Evolutionary conservation across 2,329 filamentous ascomycete genomes (phyloP), one percentile per base, ranked within the genome.

Genomic region (Botrytis pseudocinerea): DNA sequence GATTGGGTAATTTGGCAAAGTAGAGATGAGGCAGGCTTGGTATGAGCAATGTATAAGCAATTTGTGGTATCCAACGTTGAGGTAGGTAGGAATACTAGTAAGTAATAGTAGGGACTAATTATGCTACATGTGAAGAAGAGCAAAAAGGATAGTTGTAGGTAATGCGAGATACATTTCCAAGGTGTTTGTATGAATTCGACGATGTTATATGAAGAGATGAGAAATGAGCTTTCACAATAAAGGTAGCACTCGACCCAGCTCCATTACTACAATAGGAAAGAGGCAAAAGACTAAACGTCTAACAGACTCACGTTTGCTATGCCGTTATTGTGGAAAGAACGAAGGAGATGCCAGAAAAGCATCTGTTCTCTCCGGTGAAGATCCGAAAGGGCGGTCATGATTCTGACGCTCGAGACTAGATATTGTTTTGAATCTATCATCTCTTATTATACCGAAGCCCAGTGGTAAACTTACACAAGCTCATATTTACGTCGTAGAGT

Each of bases 101-200:
- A 10, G 22, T 25, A 32, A 22, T 35, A 35, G 35, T 32, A 68
- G n/a, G 35, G 25, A 57, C 3, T 57, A 44, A 8, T 42, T 22
- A 57, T 68, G 28, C 25, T 68, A 32, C 22, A 32, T 42, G 5
- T 42, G 22, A 68, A 40, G 35, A 68, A 14, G n/a, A 32, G 18
- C 18, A 44, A 32, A 25, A 68, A n/a, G n/a, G 42, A 42, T 54
- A 20, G 40, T 42, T 68, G 38, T 57, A 68, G 65, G 65, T 68
- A 57, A 68, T 12, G 65, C 35, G 16, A 57, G 25, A 32, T 46
- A 57, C 65, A 68, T 68, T 57, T 68, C 65, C 64, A 40, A 68
- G 10, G 65, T 65, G 28, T 57, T 28, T 57, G 51, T 1, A 57
- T 68, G 38, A 40, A 28, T 20, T 42, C 40, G 18, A 4, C 16